Evolutionary conservation across 2,329 filamentous ascomycete genomes (phyloP), one percentile per base, ranked within the genome.

Genomic region (Gremmenia infestans): DNA sequence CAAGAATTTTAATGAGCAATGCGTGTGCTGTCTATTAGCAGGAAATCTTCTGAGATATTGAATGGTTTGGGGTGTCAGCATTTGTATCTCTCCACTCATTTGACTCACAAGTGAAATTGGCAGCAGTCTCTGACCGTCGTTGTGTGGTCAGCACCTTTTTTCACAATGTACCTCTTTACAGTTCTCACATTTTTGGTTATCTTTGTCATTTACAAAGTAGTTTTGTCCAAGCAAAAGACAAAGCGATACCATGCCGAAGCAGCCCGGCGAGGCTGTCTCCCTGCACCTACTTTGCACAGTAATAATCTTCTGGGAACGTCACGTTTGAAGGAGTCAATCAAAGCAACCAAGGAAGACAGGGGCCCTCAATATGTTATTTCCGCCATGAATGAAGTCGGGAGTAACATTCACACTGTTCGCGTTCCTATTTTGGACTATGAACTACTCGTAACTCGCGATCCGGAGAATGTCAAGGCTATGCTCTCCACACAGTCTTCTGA

Each of bases 341-440:
- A 60, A 50, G 70, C 69, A 5, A 71, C 68, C 17, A 68, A 68
- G 53, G 67, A 70, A 56, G 66, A 70, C 55, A 58, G 69, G 17
- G 70, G 69, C 2, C 68, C 70, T n/a, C 65, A 71, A 56, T 70
- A 67, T 57, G 62, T 72, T 12, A 61, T 68, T 40, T 62, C 64
- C 22, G 64, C 63, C n/a, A 66, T 71, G 63, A 62, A 71, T 57
- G 52, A 60, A 39, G 52, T 68, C 2, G 66, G 68, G 14, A 60
- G 59, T 3, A 37, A 66, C 23, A 65, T 67, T 40, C 70, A 73
- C 60, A 73, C 71, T 1, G 53, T 70, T 48, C 61, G 67, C 14
- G 69, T 72, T 6, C 68, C 71, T 17, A 70, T 74, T 53, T 62
- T 70, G 48, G 70, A 73, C 64, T 73, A 73, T 57, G 67, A 72